Evolutionary conservation across 2,329 filamentous ascomycete species (phyloP).

Genomic region (Dothideomycetes sp.): DNA sequence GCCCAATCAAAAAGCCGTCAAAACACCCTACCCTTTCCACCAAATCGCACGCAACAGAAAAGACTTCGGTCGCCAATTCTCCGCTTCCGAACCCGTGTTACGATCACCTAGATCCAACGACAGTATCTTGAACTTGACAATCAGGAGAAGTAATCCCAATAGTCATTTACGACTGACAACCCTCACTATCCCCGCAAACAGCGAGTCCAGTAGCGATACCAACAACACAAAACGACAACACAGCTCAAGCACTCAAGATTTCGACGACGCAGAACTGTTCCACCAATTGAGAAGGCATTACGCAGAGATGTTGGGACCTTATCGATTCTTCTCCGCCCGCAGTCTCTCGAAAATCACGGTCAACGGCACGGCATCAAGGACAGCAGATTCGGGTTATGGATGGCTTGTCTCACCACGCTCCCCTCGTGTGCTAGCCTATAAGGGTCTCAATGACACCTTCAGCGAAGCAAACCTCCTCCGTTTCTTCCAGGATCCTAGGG

Average conservation of each 20-base stretch:
- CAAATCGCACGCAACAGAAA: constrained; percentile 20
- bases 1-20: constrained; percentile 18
- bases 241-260: constrained; percentile 18
- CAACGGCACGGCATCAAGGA: constrained; percentile 19
- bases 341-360: constrained; percentile 24
- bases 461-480: constrained; percentile 32
- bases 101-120: constrained; percentile 17
- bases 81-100: constrained; percentile 13
- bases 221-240: constrained; percentile 16
- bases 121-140: constrained; percentile 24
- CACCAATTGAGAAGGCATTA: constrained; percentile 22
- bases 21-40: constrained; percentile 26
- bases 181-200: constrained; percentile 24
- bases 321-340: constrained; percentile 25
- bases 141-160: constrained; percentile 22
- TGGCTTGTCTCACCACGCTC: constrained; percentile 22
- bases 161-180: constrained; percentile 19
- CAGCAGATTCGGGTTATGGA: constrained; percentile 22
- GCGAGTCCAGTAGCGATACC: constrained; percentile 20
- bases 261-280: constrained; percentile 29
- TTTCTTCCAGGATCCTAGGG: constrained; percentile 26
- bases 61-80: constrained; percentile 17
- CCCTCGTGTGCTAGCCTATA: constrained; percentile 23
- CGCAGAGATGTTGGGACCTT: constrained; percentile 19
- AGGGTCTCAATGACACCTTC: constrained; percentile 27